Base-by-base conservation (phyloP, 208 protist genomes). In the Herpetomonas tarakana region DNA sequence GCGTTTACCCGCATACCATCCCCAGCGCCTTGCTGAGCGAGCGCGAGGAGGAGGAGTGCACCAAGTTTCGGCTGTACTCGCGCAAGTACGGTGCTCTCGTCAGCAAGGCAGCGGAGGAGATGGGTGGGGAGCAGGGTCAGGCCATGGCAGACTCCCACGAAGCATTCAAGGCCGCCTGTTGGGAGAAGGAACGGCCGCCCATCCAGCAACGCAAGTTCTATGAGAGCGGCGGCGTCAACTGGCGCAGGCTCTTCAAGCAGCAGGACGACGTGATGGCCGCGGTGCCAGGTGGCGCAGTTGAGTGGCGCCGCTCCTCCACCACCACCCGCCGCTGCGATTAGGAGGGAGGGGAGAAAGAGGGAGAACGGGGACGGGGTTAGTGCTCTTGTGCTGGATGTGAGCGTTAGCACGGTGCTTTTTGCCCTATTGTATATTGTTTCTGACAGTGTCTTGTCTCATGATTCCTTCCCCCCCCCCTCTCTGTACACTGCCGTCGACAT, bases 21-120 rank as follows among this genome's bases (percentile, higher is more conserved):
- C 75, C 78, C 2, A 88, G 78, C 35, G 63, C 52, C 18, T 51
- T 88, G 11, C 71, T 88, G 19, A 65, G 80, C 31, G 71, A 64
- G 27, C 59, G 71, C 58, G 70, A 70, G 54, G 52, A 62, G 4
- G 60, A 68, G 9, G 72, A 71, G 44, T 60, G 54, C 44, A 51
- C 64, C 6, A 46, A 75, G 11, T 84, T 79, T 49, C 71, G 74
- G 11, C 70, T 69, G 11, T 75, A 84, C 60, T 88, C 81, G 11
- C 65, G 52, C 28, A 51, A 28, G 12, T 88, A 75, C 46, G 55
- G 69, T 3, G 53, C 63, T 25, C 44, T 80, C 28, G 57, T 84
- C 28, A 19, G 52, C 16, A 56, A 71, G 22, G 59, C 65, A 7
- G 60, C 75, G 18, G 35, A 25, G 12, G 38, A 57, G 22, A 24